Evolutionary conservation across 2,329 filamentous ascomycete species (phyloP).

Genomic region (Neurospora sp.): DNA sequence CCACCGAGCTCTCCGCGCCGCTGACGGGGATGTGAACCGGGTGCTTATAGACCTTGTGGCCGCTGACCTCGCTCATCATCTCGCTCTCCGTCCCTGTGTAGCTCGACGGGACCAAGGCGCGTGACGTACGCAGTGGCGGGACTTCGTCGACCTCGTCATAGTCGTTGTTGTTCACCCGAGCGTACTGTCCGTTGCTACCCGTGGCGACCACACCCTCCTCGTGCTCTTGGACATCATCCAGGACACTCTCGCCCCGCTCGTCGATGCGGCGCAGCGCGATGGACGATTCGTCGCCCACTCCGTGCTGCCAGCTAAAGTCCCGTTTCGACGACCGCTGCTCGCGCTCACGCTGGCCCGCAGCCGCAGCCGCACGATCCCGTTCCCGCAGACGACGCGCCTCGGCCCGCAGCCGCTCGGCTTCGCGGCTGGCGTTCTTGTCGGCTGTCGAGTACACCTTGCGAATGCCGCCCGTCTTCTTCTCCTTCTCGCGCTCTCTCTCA

Average conservation of each 20-base stretch:
- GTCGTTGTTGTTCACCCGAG: background rate
- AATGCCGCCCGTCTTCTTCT: slow-evolving; percentile 33
- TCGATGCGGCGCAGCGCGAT: slow-evolving; percentile 22
- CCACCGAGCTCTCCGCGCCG: slow-evolving; percentile 21
- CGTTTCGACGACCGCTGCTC: slow-evolving; percentile 19
- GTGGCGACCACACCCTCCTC: background rate
- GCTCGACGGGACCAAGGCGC: slow-evolving; percentile 23
- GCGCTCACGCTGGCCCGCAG: slow-evolving; percentile 23
- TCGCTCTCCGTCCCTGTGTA: slow-evolving; percentile 29
- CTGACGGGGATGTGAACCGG: slow-evolving; percentile 40
- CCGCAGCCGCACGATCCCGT: slow-evolving; percentile 33
- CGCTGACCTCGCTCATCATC: slow-evolving; percentile 34
- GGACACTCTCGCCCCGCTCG: slow-evolving; percentile 22
- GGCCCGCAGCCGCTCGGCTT: slow-evolving; percentile 43
- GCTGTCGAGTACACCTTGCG: slow-evolving; percentile 54
- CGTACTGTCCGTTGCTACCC: slow-evolving; percentile 7
- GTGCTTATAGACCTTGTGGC: slow-evolving; percentile 49
- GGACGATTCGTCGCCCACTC: slow-evolving; percentile 23
- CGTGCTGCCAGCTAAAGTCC: slow-evolving; percentile 46
- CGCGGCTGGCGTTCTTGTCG: slow-evolving; percentile 41
- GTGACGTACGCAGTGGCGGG: slow-evolving; percentile 16
- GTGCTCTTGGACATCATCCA: slow-evolving; percentile 4
- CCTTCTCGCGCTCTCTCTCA: slow-evolving; percentile 7
- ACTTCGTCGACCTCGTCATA: slow-evolving; percentile 3
- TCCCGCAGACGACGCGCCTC: slow-evolving; percentile 48